These are phyloP conservation scores for Melocanna baccifera DNA, from an alignment of 176 grass and related monocot species.

Conservation along the genomic window DNA sequence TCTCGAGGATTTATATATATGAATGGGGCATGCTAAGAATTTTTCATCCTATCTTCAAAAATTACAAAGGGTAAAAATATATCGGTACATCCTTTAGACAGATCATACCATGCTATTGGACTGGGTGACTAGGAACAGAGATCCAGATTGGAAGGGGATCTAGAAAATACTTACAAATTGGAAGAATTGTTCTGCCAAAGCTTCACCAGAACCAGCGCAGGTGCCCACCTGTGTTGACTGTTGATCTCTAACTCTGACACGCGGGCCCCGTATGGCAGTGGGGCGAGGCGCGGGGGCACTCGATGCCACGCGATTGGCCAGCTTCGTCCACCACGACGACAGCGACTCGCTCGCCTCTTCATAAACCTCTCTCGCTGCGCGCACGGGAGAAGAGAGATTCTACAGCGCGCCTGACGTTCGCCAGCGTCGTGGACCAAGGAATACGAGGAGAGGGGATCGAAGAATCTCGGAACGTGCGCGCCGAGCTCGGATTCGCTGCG, in stretches of 20 bases:
- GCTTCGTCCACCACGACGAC: conserved; percentile 18
- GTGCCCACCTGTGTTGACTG: too few relatives aligned
- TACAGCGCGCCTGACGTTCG: not conserved
- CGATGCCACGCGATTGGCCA: conserved; percentile 4
- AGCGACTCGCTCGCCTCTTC: conserved; percentile 14
- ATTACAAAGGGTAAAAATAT: too few relatives aligned
- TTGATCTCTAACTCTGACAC: not conserved
- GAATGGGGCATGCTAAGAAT: too few relatives aligned
- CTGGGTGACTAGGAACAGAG: too few relatives aligned
- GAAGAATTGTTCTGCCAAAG: too few relatives aligned
- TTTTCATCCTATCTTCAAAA: too few relatives aligned
- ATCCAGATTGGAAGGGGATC: too few relatives aligned
- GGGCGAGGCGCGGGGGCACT: not conserved
- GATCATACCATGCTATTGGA: too few relatives aligned
- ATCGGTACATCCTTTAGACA: too few relatives aligned
- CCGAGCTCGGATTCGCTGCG: not conserved
- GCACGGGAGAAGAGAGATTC: not conserved
- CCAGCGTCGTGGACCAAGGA: conserved; percentile 14
- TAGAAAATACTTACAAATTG: too few relatives aligned
- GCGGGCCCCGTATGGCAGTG: not conserved
- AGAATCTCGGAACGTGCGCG: conserved; percentile 3
- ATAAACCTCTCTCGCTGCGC: not conserved
- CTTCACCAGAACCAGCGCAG: too few relatives aligned
- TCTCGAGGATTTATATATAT: too few relatives aligned
- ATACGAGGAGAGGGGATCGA: conserved; percentile 22